Percentiles rank a stretch among this genome's conserved stretches.
phyloP scores from a whole-genome alignment of 352 stramenopile genomes.

The Pythium pyrilobum region DNA sequence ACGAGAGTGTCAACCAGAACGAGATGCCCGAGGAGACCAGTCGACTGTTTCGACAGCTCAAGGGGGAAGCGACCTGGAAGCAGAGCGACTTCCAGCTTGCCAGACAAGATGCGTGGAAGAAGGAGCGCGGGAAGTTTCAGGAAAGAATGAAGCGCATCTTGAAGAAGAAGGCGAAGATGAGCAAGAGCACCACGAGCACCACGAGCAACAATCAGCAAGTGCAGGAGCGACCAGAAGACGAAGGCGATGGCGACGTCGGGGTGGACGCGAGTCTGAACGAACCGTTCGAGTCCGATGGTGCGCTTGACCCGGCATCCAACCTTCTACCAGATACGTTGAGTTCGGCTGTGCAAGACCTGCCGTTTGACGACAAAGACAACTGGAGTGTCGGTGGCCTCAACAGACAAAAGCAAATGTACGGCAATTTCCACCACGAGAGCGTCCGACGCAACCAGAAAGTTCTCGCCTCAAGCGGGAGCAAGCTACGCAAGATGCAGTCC shows the following conservation, averaged over 20 bases:
- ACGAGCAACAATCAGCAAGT: neutral
- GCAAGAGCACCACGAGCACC: neutral
- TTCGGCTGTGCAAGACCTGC: slow-evolving; percentile 35
- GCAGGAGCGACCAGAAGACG: neutral
- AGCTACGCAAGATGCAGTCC: slow-evolving; percentile 30
- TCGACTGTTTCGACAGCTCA: slow-evolving; percentile 63
- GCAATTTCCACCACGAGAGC: slow-evolving; percentile 64
- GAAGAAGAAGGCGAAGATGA: slow-evolving; percentile 33
- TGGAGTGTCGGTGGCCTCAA: slow-evolving; percentile 74
- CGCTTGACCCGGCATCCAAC: slow-evolving; percentile 8
- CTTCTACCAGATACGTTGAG: slow-evolving; percentile 34
- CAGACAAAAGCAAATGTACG: slow-evolving; percentile 70
- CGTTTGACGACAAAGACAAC: slow-evolving; percentile 77
- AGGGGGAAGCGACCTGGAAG: slow-evolving; percentile 65
- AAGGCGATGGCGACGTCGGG: neutral
- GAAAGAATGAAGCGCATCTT: slow-evolving; percentile 68
- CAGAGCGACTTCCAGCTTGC: slow-evolving; percentile 68
- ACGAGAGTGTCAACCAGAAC: neutral
- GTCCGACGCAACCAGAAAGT: slow-evolving; percentile 49
- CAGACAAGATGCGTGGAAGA: slow-evolving; percentile 56
- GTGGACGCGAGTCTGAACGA: neutral
- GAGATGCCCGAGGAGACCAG: slow-evolving; percentile 15
- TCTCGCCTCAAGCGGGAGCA: slow-evolving; percentile 26
- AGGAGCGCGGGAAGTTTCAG: slow-evolving; percentile 62
- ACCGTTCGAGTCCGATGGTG: neutral